phyloP scores from a whole-genome alignment of 257 asterid species.

The Jacaranda mimosifolia region DNA sequence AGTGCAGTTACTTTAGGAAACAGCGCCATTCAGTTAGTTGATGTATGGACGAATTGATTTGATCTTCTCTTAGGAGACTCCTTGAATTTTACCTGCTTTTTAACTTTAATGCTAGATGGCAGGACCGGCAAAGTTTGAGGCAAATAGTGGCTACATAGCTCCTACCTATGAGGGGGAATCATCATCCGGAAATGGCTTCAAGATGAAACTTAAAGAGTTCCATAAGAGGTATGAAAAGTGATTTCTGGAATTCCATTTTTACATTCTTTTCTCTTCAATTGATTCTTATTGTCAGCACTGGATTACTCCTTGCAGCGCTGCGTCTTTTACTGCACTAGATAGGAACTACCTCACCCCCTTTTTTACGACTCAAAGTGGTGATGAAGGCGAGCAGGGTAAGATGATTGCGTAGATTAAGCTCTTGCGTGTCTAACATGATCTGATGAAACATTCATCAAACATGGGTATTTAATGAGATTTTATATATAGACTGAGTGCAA shows the following conservation, averaged over 20 bases:
- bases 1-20: not conserved
- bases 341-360: conserved; percentile 78
- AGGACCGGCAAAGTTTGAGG: conserved; percentile 34
- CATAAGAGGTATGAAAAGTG: conserved; percentile 53
- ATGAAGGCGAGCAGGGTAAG: conserved; percentile 66
- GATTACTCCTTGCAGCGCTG: conserved; percentile 54
- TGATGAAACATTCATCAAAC: too few species aligned
- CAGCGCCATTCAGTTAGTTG: not conserved
- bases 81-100: not conserved
- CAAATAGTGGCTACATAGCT: conserved; percentile 54
- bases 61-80: not conserved
- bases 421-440: not conserved
- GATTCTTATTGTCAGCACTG: not conserved
- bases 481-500: not conserved
- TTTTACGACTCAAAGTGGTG: conserved; percentile 69
- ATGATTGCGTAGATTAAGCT: not conserved
- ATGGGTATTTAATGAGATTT: not conserved
- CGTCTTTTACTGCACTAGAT: conserved; percentile 72
- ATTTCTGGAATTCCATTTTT: not conserved
- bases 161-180: conserved; percentile 65
- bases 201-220: conserved; percentile 76
- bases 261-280: not conserved
- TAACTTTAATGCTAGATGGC: not conserved
- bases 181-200: conserved; percentile 67
- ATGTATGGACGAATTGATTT: not conserved